phyloP scores from a whole-genome alignment of 2,329 filamentous ascomycete species.

The Claviceps humidiphila region DNA sequence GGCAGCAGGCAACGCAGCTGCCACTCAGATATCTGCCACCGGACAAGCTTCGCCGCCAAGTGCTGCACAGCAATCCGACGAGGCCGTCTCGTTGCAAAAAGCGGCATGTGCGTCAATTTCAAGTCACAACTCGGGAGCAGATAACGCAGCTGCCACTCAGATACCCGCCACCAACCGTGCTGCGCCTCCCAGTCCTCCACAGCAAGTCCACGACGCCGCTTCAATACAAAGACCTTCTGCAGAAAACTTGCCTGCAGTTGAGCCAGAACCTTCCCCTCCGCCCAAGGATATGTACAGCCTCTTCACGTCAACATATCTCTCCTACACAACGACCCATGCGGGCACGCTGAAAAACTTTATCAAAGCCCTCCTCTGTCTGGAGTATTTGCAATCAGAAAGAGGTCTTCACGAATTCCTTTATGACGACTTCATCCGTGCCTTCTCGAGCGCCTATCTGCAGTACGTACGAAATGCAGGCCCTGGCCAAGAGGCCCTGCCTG shows the following conservation, averaged over 20 bases:
- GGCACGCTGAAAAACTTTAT: slow-evolving; percentile 30
- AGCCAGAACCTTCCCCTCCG: not conserved
- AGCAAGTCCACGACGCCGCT: not conserved
- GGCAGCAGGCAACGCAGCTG: not conserved
- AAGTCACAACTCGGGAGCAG: slow-evolving; percentile 1
- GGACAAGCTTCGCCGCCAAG: not conserved
- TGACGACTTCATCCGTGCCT: slow-evolving; percentile 39
- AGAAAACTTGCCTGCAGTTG: not conserved
- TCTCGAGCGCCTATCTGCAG: slow-evolving; percentile 25
- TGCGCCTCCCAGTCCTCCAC: not conserved
- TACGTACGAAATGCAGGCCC: slow-evolving; percentile 23
- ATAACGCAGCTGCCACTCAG: not conserved
- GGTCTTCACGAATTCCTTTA: slow-evolving; percentile 30
- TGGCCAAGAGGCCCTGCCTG: slow-evolving; percentile 19
- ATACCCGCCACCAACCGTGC: not conserved
- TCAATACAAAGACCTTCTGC: not conserved
- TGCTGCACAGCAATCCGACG: not conserved
- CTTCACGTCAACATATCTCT: slow-evolving; percentile 31
- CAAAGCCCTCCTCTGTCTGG: slow-evolving; percentile 29
- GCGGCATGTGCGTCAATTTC: slow-evolving; percentile 8
- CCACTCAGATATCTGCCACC: not conserved
- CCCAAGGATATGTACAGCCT: slow-evolving; percentile 15
- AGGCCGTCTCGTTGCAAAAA: not conserved
- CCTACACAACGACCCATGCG: slow-evolving; percentile 25
- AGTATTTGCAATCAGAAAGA: slow-evolving; percentile 21